Evolutionary conservation across 768 basidiomycete species (phyloP).

Genomic region (Terana coerulea): DNA sequence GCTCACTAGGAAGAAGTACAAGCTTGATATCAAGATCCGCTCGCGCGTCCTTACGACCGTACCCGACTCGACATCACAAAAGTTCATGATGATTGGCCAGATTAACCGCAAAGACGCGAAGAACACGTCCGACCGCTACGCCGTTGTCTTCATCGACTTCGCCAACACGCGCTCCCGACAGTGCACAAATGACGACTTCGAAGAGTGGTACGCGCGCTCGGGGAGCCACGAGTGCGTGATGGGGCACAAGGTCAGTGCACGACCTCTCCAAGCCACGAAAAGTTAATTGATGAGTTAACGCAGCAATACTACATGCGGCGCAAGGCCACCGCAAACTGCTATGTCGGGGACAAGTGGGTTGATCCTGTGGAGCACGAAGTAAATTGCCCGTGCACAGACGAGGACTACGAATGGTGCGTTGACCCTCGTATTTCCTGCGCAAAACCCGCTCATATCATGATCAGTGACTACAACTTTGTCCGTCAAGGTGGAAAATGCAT

Average conservation of each 20-base stretch:
- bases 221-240: constrained; percentile 77
- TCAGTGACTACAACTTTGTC: constrained; percentile 87
- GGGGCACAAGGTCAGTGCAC: constrained; percentile 76
- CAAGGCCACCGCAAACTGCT: constrained; percentile 81
- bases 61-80: constrained; percentile 94
- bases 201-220: constrained; percentile 81
- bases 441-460: neutral
- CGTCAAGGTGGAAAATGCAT: constrained; percentile 72
- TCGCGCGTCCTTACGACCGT: constrained; percentile 81
- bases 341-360: constrained; percentile 83
- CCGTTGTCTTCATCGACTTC: constrained; percentile 82
- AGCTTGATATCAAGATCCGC: constrained; percentile 67
- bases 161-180: constrained; percentile 59
- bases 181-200: constrained; percentile 71
- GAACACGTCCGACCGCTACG: constrained; percentile 55
- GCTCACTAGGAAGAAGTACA: constrained; percentile 58
- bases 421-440: neutral
- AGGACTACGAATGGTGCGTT: constrained; percentile 89
- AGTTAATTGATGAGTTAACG: neutral
- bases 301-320: constrained; percentile 94
- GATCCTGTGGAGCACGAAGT: constrained; percentile 87
- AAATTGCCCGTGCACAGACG: constrained; percentile 75
- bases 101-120: constrained; percentile 58
- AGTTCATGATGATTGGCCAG: constrained; percentile 86
- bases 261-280: neutral